Evolutionary conservation across 305 asterid genomes (phyloP), one percentile per base, ranked within the genome.

Genomic region (Salvia sclarea): DNA sequence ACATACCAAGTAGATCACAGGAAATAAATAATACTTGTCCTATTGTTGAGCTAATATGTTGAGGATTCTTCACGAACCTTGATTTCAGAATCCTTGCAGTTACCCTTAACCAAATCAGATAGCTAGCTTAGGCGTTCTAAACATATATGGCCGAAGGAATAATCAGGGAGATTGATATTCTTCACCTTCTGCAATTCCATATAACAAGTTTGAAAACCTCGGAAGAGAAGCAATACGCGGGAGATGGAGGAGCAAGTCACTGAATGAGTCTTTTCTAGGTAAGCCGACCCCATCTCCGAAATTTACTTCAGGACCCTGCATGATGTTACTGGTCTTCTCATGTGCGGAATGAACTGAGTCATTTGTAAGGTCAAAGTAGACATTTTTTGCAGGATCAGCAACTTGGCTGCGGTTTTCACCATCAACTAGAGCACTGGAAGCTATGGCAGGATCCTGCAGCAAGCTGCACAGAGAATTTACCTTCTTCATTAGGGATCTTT

Each of bases 401-500:
- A 47, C 75, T 70, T 72, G 82, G 40, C 17, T 31, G 56, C 7
- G 45, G 67, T 73, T 70, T 16, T 67, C 87, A 61, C 68, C 76
- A 14, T 73, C 79, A 37, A 65, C 66, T 69, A 69, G 81, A 21
- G 69, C 40, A 25, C 53, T 53, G 47, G 84, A 55, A 71, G 77
- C 56, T 37, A 41, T 22, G 20, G 52, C 68, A 31, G 97, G 85
- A 64, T 83, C 96, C 71, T 83, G 92, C 61, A 92, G 65, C 64
- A 90, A 83, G 78, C 80, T 78, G 76, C 80, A 84, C 18, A 92
- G 96, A 33, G 98, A 92, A 63, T 90, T 78, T 49, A 92, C 98
- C 83, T 81, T 86, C 75, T 85, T 88, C 97, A 90, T 81, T 31
- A 88, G 85, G 21, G 88, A 85, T 50, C 71, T 84, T 74, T 92